These are phyloP conservation scores for Peltaster fructicola DNA, from an alignment of 2,329 filamentous ascomycete species.

Conservation along the genomic window DNA sequence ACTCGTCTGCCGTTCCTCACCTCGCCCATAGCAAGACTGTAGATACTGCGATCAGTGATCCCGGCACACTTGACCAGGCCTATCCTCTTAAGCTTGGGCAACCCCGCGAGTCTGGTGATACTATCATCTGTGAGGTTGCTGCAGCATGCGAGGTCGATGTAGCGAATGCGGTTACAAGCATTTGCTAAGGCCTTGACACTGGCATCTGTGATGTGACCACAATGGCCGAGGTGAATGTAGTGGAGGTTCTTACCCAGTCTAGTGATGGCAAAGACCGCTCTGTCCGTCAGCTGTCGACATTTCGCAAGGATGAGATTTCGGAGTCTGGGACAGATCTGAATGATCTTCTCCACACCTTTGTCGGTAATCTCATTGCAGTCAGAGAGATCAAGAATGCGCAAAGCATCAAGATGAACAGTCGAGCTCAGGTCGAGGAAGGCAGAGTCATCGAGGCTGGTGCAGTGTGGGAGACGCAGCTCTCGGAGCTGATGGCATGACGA, in stretches of 20 bases:
- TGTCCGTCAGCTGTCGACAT: conserved; percentile 81
- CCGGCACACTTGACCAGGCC: conserved; percentile 83
- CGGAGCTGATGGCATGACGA: conserved; percentile 66
- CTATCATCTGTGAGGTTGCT: conserved; percentile 73
- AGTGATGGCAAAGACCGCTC: conserved; percentile 71
- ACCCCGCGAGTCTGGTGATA: conserved; percentile 61
- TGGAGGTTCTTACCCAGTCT: conserved; percentile 88
- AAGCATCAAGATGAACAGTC: conserved; percentile 48
- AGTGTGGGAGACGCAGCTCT: conserved; percentile 74
- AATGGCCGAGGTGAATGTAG: conserved; percentile 91
- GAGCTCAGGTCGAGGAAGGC: conserved; percentile 61
- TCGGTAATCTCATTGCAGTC: conserved; percentile 75
- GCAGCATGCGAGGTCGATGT: conserved; percentile 96
- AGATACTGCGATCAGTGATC: conserved; percentile 81
- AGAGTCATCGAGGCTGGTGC: conserved; percentile 66
- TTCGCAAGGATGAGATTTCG: conserved; percentile 90
- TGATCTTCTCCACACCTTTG: conserved; percentile 72
- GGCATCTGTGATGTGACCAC: conserved; percentile 73
- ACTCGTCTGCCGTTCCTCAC: conserved; percentile 24
- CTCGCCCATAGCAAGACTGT: conserved; percentile 46
- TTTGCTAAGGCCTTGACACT: conserved; percentile 73
- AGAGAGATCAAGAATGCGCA: conserved; percentile 86
- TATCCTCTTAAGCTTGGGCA: conserved; percentile 88
- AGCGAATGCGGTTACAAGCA: conserved; percentile 80
- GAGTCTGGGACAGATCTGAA: conserved; percentile 67